Percentiles rank a stretch among this genome's conserved stretches.
Evolutionary conservation across 306 rosid species (phyloP).

Genomic region (Hippophae gyantsensis): DNA sequence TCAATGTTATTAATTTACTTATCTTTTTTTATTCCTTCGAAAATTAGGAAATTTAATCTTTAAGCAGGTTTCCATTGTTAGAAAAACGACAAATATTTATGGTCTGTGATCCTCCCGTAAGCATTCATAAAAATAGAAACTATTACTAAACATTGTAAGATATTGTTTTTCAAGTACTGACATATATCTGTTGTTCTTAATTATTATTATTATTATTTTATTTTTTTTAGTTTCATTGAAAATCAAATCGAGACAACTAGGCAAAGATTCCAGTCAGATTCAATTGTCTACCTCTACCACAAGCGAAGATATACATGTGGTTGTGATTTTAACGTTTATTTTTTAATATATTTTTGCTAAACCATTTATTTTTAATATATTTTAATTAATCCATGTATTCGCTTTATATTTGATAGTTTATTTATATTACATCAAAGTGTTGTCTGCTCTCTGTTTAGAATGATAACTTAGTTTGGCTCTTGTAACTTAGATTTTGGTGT

Average conservation of each 20-base stretch:
- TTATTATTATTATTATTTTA: not conserved
- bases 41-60: too few relatives aligned
- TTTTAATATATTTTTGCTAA: constrained; percentile 8
- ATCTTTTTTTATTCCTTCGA: too few relatives aligned
- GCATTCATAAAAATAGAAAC: not conserved
- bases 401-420: constrained; percentile 19
- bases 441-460: constrained; percentile 17
- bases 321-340: constrained; percentile 21
- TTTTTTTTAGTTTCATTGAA: constrained; percentile 4
- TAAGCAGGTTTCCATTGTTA: too few relatives aligned
- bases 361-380: not conserved
- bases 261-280: too few relatives aligned
- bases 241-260: too few relatives aligned
- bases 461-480: not conserved
- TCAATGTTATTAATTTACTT: too few relatives aligned
- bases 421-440: constrained; percentile 16
- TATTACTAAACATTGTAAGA: not conserved
- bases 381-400: constrained; percentile 19
- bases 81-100: not conserved
- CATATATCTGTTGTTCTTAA: not conserved
- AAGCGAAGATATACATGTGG: constrained; percentile 13
- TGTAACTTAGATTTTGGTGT: too few relatives aligned
- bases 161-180: not conserved
- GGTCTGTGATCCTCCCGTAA: not conserved
- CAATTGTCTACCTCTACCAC: too few relatives aligned